Evolutionary conservation across 495 filamentous ascomycete species (phyloP).

Genomic region (Penicillium simplicissimum): DNA sequence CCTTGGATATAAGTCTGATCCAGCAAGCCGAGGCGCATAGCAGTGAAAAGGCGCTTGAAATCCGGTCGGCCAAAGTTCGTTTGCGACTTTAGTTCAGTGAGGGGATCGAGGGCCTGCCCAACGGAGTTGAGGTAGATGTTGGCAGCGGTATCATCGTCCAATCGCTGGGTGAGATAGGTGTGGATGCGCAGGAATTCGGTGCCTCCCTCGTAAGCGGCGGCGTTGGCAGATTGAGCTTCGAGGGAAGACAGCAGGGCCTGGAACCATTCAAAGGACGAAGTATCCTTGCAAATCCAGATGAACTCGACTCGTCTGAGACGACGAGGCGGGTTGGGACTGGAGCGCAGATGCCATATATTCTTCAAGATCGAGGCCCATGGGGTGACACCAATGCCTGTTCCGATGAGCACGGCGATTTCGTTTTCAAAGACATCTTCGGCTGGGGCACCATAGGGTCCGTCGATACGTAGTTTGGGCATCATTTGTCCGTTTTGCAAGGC

Average conservation of each 20-base stretch:
- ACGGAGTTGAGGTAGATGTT: constrained; percentile 98
- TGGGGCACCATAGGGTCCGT: constrained; percentile 95
- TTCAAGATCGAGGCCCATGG: constrained; percentile 98
- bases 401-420: constrained; percentile 95
- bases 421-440: constrained; percentile 94
- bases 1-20: constrained; percentile 83
- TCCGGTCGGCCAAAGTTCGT: constrained; percentile 97
- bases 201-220: constrained; percentile 63
- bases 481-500: constrained; percentile 89
- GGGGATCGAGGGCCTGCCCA: constrained; percentile 79
- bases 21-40: constrained; percentile 84
- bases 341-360: constrained; percentile 95
- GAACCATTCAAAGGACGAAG: constrained; percentile 97
- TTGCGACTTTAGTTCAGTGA: constrained; percentile 84
- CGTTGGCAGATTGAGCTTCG: constrained; percentile 77
- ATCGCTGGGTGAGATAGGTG: constrained; percentile 92
- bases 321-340: constrained; percentile 78
- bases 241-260: constrained; percentile 89
- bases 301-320: constrained; percentile 95
- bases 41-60: constrained; percentile 76
- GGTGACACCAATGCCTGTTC: constrained; percentile 96
- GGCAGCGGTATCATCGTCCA: constrained; percentile 87
- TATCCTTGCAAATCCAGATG: constrained; percentile 98
- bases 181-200: constrained; percentile 96
- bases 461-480: constrained; percentile 87